Base-by-base conservation (phyloP, 306 rosid genomes). In the Morella rubra region DNA sequence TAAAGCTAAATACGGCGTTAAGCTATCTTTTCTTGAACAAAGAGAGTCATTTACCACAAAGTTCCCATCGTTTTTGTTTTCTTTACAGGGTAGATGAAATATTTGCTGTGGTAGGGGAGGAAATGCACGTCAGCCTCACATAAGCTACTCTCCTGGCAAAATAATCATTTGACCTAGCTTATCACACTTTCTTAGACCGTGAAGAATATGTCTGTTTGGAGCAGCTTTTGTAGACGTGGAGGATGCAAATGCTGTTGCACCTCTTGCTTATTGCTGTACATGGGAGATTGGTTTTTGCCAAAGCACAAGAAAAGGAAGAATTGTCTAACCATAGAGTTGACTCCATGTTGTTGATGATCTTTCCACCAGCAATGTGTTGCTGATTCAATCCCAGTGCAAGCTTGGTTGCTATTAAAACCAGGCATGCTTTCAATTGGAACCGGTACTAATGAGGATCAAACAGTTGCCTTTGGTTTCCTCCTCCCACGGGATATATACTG, bases 51-150 rank as follows among this genome's bases (percentile, higher is more conserved):
- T 61, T 27, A 19, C 19, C 61, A 32, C 68, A 32, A 61, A 64
- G 44, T 64, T 8, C 16, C 18, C 55, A 22, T 5, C 14, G 9
- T 60, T n/a, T 47, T 20, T 80, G 78, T 53, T 46, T 41, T 27
- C 61, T 79, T 22, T 6, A 16, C 74, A 91, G 91, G 77, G 85
- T 87, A 79, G 90, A 87, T 41, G 98, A 89, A 78, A 93, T 90
- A 80, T 89, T 90, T 87, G 78, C 74, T 16, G 62, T 76, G 59
- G 83, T 82, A 45, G 89, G 89, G 69, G 89, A 87, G 77, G 97
- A 91, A 83, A 87, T 91, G 87, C 91, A 80, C 50, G 79, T 83
- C 47, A 81, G 44, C 67, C 65, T 87, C 72, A 44, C 79, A 19
- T 91, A 65, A 80, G 77, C 51, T 14, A 20, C 41, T 45, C 73